phyloP scores from a whole-genome alignment of 345 rosid genomes.

The Ceriops decandra region DNA sequence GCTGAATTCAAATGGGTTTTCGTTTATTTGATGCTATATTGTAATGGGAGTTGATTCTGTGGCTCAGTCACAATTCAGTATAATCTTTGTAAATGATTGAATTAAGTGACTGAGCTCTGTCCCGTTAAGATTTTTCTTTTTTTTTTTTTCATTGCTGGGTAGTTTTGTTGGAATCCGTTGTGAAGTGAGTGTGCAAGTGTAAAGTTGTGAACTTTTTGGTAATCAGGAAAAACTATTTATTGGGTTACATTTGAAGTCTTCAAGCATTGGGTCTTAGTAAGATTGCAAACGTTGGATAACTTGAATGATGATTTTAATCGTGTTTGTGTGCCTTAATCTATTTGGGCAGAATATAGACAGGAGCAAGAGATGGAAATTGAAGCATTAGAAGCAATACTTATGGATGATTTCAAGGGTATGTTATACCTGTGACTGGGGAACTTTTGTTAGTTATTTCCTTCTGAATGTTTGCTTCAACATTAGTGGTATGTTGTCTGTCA shows the following conservation, averaged over 20 bases:
- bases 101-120: not conserved
- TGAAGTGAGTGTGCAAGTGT: no score
- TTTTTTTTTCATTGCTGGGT: no score
- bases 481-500: conserved; percentile 5
- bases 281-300: not conserved
- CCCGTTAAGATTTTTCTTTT: no score
- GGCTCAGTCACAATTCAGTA: not conserved
- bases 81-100: not conserved
- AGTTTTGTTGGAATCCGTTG: not conserved
- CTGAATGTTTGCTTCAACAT: not conserved
- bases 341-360: conserved; percentile 56
- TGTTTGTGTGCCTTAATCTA: not conserved
- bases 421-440: not conserved
- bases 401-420: conserved; percentile 93
- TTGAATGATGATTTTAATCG: not conserved
- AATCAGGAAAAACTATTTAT: not conserved
- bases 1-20: conserved; percentile 10
- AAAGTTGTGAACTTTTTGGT: no score
- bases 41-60: not conserved
- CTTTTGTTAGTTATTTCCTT: no score
- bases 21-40: not conserved
- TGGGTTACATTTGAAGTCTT: not conserved
- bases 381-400: conserved; percentile 90
- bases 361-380: conserved; percentile 99
- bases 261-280: not conserved